Conservation (phyloP, 2,329 filamentous ascomycete species). For the Fusarium palustre region DNA sequence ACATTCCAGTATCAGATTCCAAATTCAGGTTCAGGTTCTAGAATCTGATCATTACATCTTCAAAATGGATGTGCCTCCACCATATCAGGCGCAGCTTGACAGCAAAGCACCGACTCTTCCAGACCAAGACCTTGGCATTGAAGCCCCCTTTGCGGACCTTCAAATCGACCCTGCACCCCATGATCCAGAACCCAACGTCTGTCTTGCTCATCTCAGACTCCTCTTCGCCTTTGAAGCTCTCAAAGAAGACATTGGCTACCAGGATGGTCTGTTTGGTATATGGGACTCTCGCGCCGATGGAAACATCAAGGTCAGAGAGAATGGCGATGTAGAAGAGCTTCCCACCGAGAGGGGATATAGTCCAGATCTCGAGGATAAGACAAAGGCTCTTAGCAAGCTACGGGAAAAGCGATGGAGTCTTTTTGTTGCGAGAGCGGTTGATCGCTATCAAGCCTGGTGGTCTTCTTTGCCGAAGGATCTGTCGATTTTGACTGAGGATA, state of each 20-base stretch:
- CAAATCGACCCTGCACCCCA: slow-evolving; percentile 18
- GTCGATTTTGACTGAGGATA: slow-evolving; percentile 15
- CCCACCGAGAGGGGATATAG: slow-evolving; percentile 2
- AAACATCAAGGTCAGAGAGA: slow-evolving; percentile 10
- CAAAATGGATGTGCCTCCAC: slow-evolving; percentile 27
- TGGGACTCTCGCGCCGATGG: slow-evolving; percentile 56
- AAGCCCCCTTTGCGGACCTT: slow-evolving; percentile 30
- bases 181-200: slow-evolving; percentile 34
- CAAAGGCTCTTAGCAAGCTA: slow-evolving; percentile 58
- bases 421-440: slow-evolving; percentile 71
- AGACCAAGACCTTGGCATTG: slow-evolving; percentile 18
- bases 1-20: not conserved
- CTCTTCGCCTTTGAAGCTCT: slow-evolving; percentile 72
- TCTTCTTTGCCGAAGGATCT: slow-evolving; percentile 9
- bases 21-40: no score
- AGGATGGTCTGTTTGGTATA: slow-evolving; percentile 71
- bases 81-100: slow-evolving; percentile 19
- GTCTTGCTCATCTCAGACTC: slow-evolving; percentile 69
- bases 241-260: slow-evolving; percentile 69
- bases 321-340: slow-evolving; percentile 31
- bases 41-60: not conserved
- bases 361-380: slow-evolving; percentile 43
- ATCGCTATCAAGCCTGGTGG: slow-evolving; percentile 74
- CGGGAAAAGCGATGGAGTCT: slow-evolving; percentile 76
- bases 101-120: not conserved